Percentiles rank a stretch among this genome's conserved stretches.
Evolutionary conservation across 345 rosid species (phyloP).

Genomic region (Conringia planisiliqua): DNA sequence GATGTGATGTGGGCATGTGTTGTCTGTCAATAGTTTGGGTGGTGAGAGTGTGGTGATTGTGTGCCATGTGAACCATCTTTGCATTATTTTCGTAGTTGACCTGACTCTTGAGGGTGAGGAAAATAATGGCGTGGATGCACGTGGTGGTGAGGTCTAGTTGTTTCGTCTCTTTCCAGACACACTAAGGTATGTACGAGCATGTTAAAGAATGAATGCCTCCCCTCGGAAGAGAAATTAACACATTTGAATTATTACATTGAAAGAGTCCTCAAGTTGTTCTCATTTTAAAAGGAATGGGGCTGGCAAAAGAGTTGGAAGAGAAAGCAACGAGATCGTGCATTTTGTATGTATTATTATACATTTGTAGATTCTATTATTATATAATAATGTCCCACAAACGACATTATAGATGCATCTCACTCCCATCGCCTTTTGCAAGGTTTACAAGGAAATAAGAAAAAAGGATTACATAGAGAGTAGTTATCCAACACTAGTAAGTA

Average conservation of each 20-base stretch:
- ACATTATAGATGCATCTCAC: neutral
- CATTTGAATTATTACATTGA: neutral
- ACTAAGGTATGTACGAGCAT: neutral
- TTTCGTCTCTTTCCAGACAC: conserved; percentile 22
- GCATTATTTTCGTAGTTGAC: conserved; percentile 11
- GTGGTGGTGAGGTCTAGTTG: conserved; percentile 24
- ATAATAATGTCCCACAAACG: conserved; percentile 18
- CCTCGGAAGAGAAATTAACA: neutral
- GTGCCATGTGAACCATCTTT: conserved; percentile 21
- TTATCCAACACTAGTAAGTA: neutral
- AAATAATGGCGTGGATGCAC: conserved; percentile 21
- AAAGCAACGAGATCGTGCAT: neutral
- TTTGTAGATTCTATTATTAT: neutral
- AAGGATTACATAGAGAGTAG: conserved; percentile 7
- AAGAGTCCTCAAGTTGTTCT: neutral
- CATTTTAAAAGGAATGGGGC: neutral
- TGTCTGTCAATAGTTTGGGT: neutral
- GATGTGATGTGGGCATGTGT: conserved; percentile 10
- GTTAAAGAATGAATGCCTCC: neutral
- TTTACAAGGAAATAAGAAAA: neutral
- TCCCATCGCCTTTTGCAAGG: neutral
- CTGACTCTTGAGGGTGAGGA: neutral
- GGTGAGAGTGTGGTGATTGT: neutral
- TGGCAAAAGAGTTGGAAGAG: conserved; percentile 3
- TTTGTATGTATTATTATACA: neutral